A percentile compares a stretch with the other conserved stretches of the same genome.
phyloP scores from a whole-genome alignment of 2,329 filamentous ascomycete species.

The Alternaria atra region DNA sequence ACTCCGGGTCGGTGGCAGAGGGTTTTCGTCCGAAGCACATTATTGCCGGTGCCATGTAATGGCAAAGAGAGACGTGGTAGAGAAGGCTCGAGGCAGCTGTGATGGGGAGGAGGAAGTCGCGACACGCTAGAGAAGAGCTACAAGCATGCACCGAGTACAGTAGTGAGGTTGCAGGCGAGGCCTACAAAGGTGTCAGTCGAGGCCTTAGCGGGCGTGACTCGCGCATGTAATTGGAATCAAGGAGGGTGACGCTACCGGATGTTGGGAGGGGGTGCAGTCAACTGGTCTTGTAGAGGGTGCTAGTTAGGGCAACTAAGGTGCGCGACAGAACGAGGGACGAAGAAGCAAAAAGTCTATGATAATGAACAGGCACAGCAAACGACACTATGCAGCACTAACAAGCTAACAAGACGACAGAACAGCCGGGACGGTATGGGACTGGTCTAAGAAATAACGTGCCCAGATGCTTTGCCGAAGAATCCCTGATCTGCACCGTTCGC shows the following conservation, averaged over 20 bases:
- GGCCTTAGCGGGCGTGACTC: constrained; percentile 7
- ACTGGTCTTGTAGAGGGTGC: neutral
- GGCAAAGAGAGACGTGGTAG: neutral
- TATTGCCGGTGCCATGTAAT: constrained; percentile 52
- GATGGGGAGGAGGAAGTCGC: constrained; percentile 10
- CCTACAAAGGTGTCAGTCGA: neutral
- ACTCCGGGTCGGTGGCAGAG: constrained; percentile 58
- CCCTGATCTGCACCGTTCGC: constrained; percentile 21
- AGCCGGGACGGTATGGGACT: constrained; percentile 9
- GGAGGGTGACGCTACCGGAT: constrained; percentile 20
- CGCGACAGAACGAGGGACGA: constrained; percentile 10
- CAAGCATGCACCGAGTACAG: constrained; percentile 8
- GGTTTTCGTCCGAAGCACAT: constrained; percentile 64
- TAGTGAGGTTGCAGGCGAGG: constrained; percentile 8
- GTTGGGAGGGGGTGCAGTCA: constrained; percentile 16
- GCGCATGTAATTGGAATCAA: constrained; percentile 2
- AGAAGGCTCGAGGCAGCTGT: constrained; percentile 11
- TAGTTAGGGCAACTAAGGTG: constrained; percentile 3
- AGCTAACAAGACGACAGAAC: constrained; percentile 1
- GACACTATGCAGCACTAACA: constrained; percentile 1
- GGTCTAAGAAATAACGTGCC: constrained; percentile 17
- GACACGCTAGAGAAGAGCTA: constrained; percentile 10
- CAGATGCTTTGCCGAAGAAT: constrained; percentile 14
- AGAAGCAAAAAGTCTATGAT: constrained; percentile 10
- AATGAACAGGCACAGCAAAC: neutral